A percentile compares a stretch with the other conserved stretches of the same genome.
Conservation (phyloP, 2,329 filamentous ascomycete species). For the Venturia asperata region DNA sequence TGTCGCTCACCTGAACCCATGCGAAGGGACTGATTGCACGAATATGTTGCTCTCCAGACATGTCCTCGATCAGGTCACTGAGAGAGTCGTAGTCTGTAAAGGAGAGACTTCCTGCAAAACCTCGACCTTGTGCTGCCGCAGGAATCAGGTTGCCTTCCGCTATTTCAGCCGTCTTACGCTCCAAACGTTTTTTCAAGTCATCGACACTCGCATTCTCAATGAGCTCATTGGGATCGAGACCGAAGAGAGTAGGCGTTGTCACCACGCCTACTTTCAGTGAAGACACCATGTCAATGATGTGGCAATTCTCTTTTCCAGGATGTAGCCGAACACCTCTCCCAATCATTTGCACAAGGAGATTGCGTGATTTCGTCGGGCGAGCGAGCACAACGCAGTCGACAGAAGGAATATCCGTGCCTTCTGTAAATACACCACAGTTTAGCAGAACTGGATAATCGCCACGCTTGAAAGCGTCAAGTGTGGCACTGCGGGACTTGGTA, state of each 20-base stretch:
- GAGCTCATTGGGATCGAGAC: slow-evolving; percentile 75
- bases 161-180: slow-evolving; percentile 53
- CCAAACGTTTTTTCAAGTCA: slow-evolving; percentile 45
- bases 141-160: slow-evolving; percentile 46
- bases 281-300: slow-evolving; percentile 93
- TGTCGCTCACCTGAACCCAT: slow-evolving; percentile 73
- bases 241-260: slow-evolving; percentile 86
- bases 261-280: slow-evolving; percentile 77
- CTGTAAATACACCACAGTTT: slow-evolving; percentile 94
- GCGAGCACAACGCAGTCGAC: slow-evolving; percentile 89
- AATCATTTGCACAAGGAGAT: slow-evolving; percentile 95
- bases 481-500: slow-evolving; percentile 58
- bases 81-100: slow-evolving; percentile 91
- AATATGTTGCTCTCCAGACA: slow-evolving; percentile 70
- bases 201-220: slow-evolving; percentile 55
- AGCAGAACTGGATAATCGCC: slow-evolving; percentile 78
- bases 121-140: slow-evolving; percentile 7
- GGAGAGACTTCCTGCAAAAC: slow-evolving; percentile 43
- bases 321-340: slow-evolving; percentile 83
- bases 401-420: slow-evolving; percentile 96
- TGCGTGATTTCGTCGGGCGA: slow-evolving; percentile 84
- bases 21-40: slow-evolving; percentile 64
- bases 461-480: slow-evolving; percentile 67
- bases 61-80: slow-evolving; percentile 82
- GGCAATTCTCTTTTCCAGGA: slow-evolving; percentile 76